Evolutionary conservation across 116 monocot genomes (phyloP).

Genomic region (Trichopus zeylanicus): DNA sequence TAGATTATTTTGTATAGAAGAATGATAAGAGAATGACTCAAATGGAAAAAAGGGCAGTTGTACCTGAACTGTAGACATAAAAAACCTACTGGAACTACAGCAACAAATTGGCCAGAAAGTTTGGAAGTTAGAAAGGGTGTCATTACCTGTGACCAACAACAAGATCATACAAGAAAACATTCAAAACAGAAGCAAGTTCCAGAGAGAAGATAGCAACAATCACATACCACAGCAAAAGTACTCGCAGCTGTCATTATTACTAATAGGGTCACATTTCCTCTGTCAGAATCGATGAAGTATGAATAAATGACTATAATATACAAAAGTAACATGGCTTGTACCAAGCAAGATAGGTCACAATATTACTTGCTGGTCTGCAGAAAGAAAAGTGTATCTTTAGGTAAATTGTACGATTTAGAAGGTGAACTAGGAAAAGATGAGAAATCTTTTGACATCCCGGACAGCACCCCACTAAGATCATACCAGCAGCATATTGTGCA

Average conservation of each 20-base stretch:
- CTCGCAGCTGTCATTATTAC: conserved; percentile 91
- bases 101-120: conserved; percentile 90
- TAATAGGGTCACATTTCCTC: conserved; percentile 89
- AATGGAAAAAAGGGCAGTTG: background rate
- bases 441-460: conserved; percentile 63
- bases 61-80: conserved; percentile 87
- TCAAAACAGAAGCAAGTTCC: background rate
- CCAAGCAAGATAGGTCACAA: conserved; percentile 87
- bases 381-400: background rate
- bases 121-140: conserved; percentile 85
- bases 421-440: background rate
- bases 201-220: background rate
- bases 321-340: conserved; percentile 12
- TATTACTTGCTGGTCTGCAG: conserved; percentile 81
- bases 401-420: background rate
- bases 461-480: conserved; percentile 89
- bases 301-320: background rate
- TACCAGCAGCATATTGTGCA: conserved; percentile 81
- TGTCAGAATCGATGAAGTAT: conserved; percentile 15
- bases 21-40: background rate
- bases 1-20: background rate
- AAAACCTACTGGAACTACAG: conserved; percentile 75
- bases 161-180: background rate
- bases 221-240: conserved; percentile 55
- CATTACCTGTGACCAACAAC: conserved; percentile 44